Evolutionary conservation across 2,329 filamentous ascomycete genomes (phyloP).

Genomic region (Pseudogymnoascus sp.): DNA sequence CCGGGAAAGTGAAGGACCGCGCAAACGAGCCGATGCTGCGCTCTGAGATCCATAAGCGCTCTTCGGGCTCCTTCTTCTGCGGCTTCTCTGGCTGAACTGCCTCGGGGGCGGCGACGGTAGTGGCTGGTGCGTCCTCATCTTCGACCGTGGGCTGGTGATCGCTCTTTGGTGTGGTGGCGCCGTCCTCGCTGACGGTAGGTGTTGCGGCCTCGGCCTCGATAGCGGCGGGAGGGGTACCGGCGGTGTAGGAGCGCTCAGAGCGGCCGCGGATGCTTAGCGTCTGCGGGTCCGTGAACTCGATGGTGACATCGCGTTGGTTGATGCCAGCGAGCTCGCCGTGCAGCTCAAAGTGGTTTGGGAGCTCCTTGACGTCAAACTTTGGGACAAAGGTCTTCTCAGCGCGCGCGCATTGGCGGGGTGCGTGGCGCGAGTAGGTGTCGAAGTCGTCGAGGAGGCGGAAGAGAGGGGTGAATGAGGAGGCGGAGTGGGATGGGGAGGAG

Average conservation of each 20-base stretch:
- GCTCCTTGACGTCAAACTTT: conserved; percentile 69
- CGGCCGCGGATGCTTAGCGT: conserved; percentile 62
- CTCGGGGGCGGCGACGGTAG: conserved; percentile 12
- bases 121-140: conserved; percentile 27
- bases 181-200: conserved; percentile 18
- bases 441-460: conserved; percentile 56
- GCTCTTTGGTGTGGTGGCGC: conserved; percentile 24
- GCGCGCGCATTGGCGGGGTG: conserved; percentile 13
- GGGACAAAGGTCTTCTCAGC: conserved; percentile 51
- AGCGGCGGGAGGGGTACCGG: conserved; percentile 36
- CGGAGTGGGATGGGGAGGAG: neutral
- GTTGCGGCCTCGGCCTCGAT: conserved; percentile 20
- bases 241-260: conserved; percentile 51
- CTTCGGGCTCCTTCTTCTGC: conserved; percentile 27
- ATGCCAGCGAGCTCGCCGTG: conserved; percentile 71
- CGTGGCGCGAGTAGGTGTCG: conserved; percentile 40
- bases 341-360: conserved; percentile 59
- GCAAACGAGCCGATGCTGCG: conserved; percentile 55
- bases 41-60: conserved; percentile 60
- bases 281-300: conserved; percentile 70
- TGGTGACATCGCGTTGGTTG: conserved; percentile 59
- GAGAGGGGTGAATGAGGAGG: conserved; percentile 40
- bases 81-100: conserved; percentile 26
- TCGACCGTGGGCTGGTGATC: conserved; percentile 29
- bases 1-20: conserved; percentile 56